Conservation (phyloP, 2,329 filamentous ascomycete species). For the Aspergillus quadrilineatus region DNA sequence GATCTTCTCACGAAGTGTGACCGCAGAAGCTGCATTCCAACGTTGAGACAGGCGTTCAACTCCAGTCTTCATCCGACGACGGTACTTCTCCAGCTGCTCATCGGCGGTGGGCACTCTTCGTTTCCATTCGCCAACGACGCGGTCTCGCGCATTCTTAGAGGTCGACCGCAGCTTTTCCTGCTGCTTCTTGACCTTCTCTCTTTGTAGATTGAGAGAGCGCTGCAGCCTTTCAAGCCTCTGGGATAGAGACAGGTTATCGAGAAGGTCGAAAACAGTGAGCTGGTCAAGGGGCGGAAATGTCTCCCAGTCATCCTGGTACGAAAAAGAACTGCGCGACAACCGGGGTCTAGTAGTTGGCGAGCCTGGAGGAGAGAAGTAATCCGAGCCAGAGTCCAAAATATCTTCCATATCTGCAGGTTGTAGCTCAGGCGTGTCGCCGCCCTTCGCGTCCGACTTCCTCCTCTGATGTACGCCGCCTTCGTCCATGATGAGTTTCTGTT, state of each 20-base stretch:
- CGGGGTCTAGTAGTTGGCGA: conserved; percentile 29
- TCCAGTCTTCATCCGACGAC: conserved; percentile 78
- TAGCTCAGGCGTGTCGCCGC: conserved; percentile 25
- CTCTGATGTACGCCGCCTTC: conserved; percentile 22
- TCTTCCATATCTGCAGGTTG: conserved; percentile 27
- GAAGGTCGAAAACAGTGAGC: conserved; percentile 84
- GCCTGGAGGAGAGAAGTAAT: conserved; percentile 31
- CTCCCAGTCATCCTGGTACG: conserved; percentile 87
- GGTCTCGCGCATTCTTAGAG: conserved; percentile 76
- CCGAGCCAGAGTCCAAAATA: conserved; percentile 30
- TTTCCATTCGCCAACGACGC: conserved; percentile 90
- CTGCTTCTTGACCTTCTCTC: conserved; percentile 78
- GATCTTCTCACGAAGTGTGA: conserved; percentile 88
- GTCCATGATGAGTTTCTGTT: conserved; percentile 39
- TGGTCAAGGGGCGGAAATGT: conserved; percentile 83
- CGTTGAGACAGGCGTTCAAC: conserved; percentile 82
- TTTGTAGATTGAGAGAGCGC: conserved; percentile 76
- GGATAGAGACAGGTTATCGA: conserved; percentile 87
- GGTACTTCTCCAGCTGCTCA: conserved; percentile 89
- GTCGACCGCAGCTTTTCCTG: conserved; percentile 75
- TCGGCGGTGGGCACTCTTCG: conserved; percentile 81
- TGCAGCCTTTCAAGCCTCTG: conserved; percentile 91
- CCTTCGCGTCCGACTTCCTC: conserved; percentile 25
- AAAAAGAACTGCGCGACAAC: conserved; percentile 76
- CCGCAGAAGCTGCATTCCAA: conserved; percentile 87